Conservation (phyloP, 129 eudicot species). For the Apium graveolens region DNA sequence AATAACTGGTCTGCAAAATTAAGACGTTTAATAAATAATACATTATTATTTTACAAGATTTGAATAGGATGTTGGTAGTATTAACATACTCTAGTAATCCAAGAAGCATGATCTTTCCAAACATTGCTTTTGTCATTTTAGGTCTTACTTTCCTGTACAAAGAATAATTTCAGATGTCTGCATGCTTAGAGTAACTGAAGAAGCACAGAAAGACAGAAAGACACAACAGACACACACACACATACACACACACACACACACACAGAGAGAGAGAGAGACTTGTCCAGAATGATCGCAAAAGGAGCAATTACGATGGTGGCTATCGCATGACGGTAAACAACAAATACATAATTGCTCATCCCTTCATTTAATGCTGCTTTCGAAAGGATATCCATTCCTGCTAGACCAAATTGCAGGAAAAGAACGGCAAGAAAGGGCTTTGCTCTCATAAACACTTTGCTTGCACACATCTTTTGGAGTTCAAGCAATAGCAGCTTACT, state of each 20-base stretch:
- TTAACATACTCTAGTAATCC: conserved; percentile 66
- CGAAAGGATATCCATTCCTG: conserved; percentile 79
- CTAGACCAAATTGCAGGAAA: conserved; percentile 77
- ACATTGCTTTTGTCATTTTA: conserved; percentile 59
- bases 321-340: conserved; percentile 69
- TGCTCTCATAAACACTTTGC: conserved; percentile 25
- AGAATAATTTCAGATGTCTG: neutral
- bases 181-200: neutral
- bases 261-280: neutral
- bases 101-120: conserved; percentile 54
- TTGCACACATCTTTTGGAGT: conserved; percentile 15
- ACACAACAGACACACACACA: no score
- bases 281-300: conserved; percentile 29
- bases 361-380: conserved; percentile 63
- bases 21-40: neutral
- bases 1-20: conserved; percentile 70
- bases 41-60: conserved; percentile 5
- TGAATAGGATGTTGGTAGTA: neutral
- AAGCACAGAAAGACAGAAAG: no score
- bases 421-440: conserved; percentile 76
- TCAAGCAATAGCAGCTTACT: conserved; percentile 1
- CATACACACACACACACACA: no score
- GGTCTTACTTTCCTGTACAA: conserved; percentile 73
- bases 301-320: conserved; percentile 73
- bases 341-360: conserved; percentile 74